A percentile compares a stretch with the other conserved stretches of the same genome.
These are phyloP conservation scores for Colletotrichum orbiculare DNA, from an alignment of 2,329 filamentous ascomycete species.

Conservation along the genomic window DNA sequence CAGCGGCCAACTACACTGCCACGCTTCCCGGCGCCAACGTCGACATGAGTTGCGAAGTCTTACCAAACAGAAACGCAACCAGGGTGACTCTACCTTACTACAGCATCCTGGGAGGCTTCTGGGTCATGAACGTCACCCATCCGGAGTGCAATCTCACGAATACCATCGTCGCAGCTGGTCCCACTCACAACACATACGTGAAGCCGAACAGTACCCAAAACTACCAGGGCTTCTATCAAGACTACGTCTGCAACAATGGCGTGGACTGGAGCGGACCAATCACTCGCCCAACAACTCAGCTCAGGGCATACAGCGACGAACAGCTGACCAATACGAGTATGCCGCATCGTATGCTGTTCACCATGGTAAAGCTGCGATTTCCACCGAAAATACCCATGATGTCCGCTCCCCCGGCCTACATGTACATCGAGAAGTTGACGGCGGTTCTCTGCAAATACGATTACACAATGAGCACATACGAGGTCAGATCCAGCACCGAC, in stretches of 20 bases:
- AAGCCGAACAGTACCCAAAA: constrained; percentile 42
- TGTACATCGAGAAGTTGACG: constrained; percentile 39
- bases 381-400: constrained; percentile 3
- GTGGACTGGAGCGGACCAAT: constrained; percentile 37
- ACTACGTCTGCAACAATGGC: constrained; percentile 41
- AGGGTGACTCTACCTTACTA: constrained; percentile 37
- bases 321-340: constrained; percentile 38
- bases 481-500: constrained; percentile 33
- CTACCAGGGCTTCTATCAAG: constrained; percentile 40
- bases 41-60: constrained; percentile 40
- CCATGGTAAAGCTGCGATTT: constrained; percentile 39
- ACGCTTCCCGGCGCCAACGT: constrained; percentile 39
- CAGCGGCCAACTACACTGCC: constrained; percentile 26
- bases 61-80: constrained; percentile 40
- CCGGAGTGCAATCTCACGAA: constrained; percentile 41
- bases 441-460: constrained; percentile 39
- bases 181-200: constrained; percentile 41
- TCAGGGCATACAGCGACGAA: constrained; percentile 25
- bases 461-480: constrained; percentile 33
- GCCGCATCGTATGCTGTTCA: constrained; percentile 40
- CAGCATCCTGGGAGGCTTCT: constrained; percentile 39
- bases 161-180: constrained; percentile 40
- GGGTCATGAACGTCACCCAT: constrained; percentile 40
- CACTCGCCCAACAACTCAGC: neutral
- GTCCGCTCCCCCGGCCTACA: constrained; percentile 28